These are phyloP conservation scores for Serendipita indica DNA, from an alignment of 768 basidiomycete genomes.

Conservation along the genomic window DNA sequence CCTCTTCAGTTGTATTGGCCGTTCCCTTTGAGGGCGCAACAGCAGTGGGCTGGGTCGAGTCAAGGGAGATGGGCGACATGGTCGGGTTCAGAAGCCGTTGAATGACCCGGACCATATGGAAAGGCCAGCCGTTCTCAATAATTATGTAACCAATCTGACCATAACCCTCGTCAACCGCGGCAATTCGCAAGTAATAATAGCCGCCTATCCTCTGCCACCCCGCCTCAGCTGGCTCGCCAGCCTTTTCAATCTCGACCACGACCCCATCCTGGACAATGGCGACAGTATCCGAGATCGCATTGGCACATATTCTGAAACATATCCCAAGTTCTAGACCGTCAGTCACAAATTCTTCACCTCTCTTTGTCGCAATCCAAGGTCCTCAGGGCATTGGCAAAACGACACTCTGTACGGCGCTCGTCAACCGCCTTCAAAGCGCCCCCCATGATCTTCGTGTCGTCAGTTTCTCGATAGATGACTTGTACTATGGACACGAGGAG, in stretches of 20 bases:
- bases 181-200: too few species aligned
- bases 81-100: too few species aligned
- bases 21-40: too few species aligned
- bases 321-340: not conserved
- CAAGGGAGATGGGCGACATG: too few species aligned
- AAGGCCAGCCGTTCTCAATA: too few species aligned
- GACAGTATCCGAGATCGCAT: not conserved
- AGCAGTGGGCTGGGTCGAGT: too few species aligned
- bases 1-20: too few species aligned
- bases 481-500: conserved; percentile 62
- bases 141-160: too few species aligned
- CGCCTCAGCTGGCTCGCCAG: not conserved
- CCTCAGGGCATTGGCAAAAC: conserved; percentile 94
- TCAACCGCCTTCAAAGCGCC: conserved; percentile 22
- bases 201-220: not conserved
- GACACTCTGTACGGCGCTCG: conserved; percentile 38
- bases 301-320: not conserved
- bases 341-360: conserved; percentile 26
- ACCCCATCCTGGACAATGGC: not conserved
- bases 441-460: conserved; percentile 42
- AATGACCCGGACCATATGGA: too few species aligned
- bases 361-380: conserved; percentile 81
- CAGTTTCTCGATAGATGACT: conserved; percentile 66
- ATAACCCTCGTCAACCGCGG: too few species aligned
- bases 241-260: not conserved